Evolutionary conservation across 2,329 filamentous ascomycete species (phyloP).

Genomic region (Gaeumannomyces sp.): DNA sequence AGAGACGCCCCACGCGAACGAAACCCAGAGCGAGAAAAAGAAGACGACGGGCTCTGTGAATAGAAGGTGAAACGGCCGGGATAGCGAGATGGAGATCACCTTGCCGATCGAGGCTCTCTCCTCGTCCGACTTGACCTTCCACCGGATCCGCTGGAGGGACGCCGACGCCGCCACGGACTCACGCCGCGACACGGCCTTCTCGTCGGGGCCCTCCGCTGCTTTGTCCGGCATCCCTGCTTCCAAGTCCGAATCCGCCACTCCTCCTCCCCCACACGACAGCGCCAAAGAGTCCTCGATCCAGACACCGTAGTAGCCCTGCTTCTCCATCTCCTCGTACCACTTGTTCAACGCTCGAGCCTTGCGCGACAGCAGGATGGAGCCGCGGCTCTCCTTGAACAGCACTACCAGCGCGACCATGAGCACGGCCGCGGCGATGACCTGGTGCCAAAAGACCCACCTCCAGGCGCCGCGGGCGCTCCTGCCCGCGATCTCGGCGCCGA

Average conservation of each 20-base stretch:
- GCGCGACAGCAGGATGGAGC: constrained; percentile 68
- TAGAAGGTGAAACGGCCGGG: constrained; percentile 71
- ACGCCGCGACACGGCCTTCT: constrained; percentile 13
- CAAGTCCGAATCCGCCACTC: not conserved
- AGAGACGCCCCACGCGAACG: constrained; percentile 87
- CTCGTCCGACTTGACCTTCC: constrained; percentile 75
- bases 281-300: constrained; percentile 24
- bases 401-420: constrained; percentile 59
- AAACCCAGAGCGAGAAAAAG: constrained; percentile 83
- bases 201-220: constrained; percentile 14
- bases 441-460: constrained; percentile 88
- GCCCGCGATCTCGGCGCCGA: constrained; percentile 47
- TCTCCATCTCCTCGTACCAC: constrained; percentile 73
- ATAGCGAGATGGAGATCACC: constrained; percentile 69
- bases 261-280: not conserved
- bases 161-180: not conserved
- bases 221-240: not conserved
- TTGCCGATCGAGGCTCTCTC: constrained; percentile 60
- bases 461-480: constrained; percentile 40
- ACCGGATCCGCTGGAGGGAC: constrained; percentile 56
- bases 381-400: constrained; percentile 77
- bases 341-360: constrained; percentile 69
- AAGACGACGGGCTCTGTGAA: constrained; percentile 74
- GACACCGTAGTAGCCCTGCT: constrained; percentile 49
- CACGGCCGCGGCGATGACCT: constrained; percentile 62